These are phyloP conservation scores for Lathyrus tuberosus DNA, from an alignment of 306 rosid species.

Conservation along the genomic window DNA sequence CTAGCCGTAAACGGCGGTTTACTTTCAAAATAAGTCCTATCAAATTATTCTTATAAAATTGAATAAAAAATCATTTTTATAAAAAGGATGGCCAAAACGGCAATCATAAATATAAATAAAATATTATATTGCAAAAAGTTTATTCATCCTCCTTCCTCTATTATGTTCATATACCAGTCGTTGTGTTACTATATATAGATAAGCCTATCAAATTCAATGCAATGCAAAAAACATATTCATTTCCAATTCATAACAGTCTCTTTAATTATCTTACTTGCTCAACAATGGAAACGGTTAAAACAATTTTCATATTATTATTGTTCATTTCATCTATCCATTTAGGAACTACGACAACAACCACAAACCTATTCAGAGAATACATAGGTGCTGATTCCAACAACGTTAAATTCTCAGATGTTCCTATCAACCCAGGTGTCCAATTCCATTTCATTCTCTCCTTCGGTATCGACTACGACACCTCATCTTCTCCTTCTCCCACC, in stretches of 20 bases:
- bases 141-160: neutral
- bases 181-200: neutral
- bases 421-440: slow-evolving; percentile 57
- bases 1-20: neutral
- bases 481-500: slow-evolving; percentile 62
- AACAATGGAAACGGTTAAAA: slow-evolving; percentile 43
- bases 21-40: neutral
- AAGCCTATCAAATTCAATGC: neutral
- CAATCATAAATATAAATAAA: neutral
- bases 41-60: no score
- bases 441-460: slow-evolving; percentile 85
- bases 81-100: neutral
- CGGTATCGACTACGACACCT: slow-evolving; percentile 70
- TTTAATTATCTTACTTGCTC: neutral
- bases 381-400: slow-evolving; percentile 76
- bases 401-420: slow-evolving; percentile 70
- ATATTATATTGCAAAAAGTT: neutral
- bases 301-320: slow-evolving; percentile 35
- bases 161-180: neutral
- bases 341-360: slow-evolving; percentile 38
- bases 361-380: slow-evolving; percentile 68
- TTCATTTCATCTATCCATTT: slow-evolving; percentile 27
- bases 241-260: neutral
- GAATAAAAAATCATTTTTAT: neutral
- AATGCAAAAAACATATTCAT: neutral